Evolutionary conservation across 2,329 filamentous ascomycete genomes (phyloP).

Genomic region (Hypoxylon rubiginosum): DNA sequence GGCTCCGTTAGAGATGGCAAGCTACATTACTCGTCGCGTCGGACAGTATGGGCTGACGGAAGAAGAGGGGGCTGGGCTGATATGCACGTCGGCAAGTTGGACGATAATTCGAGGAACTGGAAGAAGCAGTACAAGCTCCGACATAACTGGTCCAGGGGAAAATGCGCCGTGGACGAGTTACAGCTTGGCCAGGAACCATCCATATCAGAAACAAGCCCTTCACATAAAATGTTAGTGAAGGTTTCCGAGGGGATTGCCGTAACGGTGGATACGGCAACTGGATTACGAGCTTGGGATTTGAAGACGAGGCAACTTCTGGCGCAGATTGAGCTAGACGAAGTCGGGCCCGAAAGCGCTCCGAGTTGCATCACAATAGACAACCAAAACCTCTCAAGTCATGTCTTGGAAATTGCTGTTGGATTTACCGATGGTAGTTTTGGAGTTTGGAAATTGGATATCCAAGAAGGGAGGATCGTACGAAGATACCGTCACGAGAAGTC

Average conservation of each 20-base stretch:
- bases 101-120: constrained; percentile 45
- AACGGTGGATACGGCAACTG: constrained; percentile 77
- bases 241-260: constrained; percentile 82
- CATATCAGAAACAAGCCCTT: constrained; percentile 53
- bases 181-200: constrained; percentile 54
- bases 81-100: constrained; percentile 65
- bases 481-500: constrained; percentile 73
- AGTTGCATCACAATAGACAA: constrained; percentile 77
- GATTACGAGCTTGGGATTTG: constrained; percentile 83
- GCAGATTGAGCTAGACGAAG: constrained; percentile 54
- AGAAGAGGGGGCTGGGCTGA: constrained; percentile 62
- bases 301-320: constrained; percentile 74
- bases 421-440: constrained; percentile 80
- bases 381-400: constrained; percentile 56
- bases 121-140: constrained; percentile 86
- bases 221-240: constrained; percentile 77
- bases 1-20: constrained; percentile 53
- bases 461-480: constrained; percentile 58
- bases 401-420: constrained; percentile 74
- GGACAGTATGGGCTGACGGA: constrained; percentile 62
- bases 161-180: constrained; percentile 84
- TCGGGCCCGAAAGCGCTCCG: constrained; percentile 56
- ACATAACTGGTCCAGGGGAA: constrained; percentile 91
- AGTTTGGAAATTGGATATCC: constrained; percentile 72
- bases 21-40: constrained; percentile 61